These are phyloP conservation scores for Venturia oleaginea DNA, from an alignment of 2,329 filamentous ascomycete genomes.

Conservation along the genomic window DNA sequence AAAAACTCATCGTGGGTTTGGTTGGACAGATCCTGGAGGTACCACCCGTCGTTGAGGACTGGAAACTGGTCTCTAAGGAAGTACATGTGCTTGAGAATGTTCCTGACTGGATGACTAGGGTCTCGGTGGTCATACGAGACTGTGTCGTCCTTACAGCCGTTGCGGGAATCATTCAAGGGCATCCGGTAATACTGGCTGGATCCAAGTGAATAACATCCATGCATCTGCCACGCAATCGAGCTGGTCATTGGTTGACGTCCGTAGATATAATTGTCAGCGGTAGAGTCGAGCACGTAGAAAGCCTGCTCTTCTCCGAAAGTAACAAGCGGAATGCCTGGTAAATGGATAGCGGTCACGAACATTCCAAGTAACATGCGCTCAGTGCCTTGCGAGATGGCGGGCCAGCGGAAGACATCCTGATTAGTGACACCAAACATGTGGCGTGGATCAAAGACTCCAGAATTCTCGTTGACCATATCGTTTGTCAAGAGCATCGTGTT, in stretches of 20 bases:
- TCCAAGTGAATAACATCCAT: conserved; percentile 53
- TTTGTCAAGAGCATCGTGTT: conserved; percentile 47
- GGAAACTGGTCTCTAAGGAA: conserved; percentile 49
- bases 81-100: conserved; percentile 53
- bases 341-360: conserved; percentile 49
- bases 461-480: conserved; percentile 50
- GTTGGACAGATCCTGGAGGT: conserved; percentile 47
- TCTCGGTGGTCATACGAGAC: conserved; percentile 55
- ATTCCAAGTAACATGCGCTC: conserved; percentile 48
- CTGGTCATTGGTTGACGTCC: conserved; percentile 55
- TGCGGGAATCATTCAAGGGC: conserved; percentile 44
- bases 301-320: conserved; percentile 59
- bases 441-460: conserved; percentile 52
- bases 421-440: conserved; percentile 58
- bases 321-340: conserved; percentile 52
- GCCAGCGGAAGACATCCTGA: conserved; percentile 59
- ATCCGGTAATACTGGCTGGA: conserved; percentile 50
- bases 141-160: conserved; percentile 48
- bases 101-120: conserved; percentile 51
- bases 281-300: conserved; percentile 55
- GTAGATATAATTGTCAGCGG: conserved; percentile 56
- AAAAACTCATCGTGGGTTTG: conserved; percentile 33
- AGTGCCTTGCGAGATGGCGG: conserved; percentile 47
- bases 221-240: conserved; percentile 53
- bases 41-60: conserved; percentile 51